A percentile compares a stretch with the other conserved stretches of the same genome.
phyloP scores from a whole-genome alignment of 2,329 filamentous ascomycete genomes.

The Epichloe aotearoae region DNA sequence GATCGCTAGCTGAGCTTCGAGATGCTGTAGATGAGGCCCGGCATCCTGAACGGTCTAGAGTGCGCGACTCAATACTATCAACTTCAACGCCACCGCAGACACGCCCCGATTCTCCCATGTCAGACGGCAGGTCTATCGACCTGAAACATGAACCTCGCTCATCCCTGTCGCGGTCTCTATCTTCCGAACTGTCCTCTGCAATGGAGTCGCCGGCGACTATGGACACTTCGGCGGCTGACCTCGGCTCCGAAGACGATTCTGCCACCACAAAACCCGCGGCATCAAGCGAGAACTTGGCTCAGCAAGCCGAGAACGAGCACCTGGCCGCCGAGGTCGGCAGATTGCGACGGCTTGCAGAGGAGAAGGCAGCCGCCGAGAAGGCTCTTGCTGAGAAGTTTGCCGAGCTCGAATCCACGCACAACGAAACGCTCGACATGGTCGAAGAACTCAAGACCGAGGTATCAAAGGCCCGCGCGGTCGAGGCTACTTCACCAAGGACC shows the following conservation, averaged over 20 bases:
- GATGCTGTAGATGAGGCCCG: constrained; percentile 71
- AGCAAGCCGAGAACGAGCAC: constrained; percentile 24
- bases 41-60: constrained; percentile 37
- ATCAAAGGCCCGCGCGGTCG: constrained; percentile 55
- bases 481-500: constrained; percentile 47
- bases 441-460: constrained; percentile 85
- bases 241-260: constrained; percentile 25
- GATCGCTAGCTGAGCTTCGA: constrained; percentile 70
- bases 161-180: constrained; percentile 73
- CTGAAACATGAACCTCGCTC: constrained; percentile 52
- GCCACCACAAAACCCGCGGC: constrained; percentile 30
- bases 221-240: constrained; percentile 48
- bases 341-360: constrained; percentile 55
- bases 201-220: constrained; percentile 58
- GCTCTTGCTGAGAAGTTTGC: constrained; percentile 66
- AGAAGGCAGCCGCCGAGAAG: constrained; percentile 64
- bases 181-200: constrained; percentile 83
- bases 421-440: constrained; percentile 69
- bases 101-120: constrained; percentile 74
- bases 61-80: constrained; percentile 44
- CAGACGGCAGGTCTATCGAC: constrained; percentile 57
- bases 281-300: constrained; percentile 26
- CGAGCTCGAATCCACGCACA: constrained; percentile 72
- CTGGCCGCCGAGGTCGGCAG: constrained; percentile 55
- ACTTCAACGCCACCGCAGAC: constrained; percentile 28